Percentiles rank a stretch among this genome's conserved stretches.
Evolutionary conservation across 2,329 filamentous ascomycete species (phyloP).

Genomic region (Pyrenochaeta sp.): DNA sequence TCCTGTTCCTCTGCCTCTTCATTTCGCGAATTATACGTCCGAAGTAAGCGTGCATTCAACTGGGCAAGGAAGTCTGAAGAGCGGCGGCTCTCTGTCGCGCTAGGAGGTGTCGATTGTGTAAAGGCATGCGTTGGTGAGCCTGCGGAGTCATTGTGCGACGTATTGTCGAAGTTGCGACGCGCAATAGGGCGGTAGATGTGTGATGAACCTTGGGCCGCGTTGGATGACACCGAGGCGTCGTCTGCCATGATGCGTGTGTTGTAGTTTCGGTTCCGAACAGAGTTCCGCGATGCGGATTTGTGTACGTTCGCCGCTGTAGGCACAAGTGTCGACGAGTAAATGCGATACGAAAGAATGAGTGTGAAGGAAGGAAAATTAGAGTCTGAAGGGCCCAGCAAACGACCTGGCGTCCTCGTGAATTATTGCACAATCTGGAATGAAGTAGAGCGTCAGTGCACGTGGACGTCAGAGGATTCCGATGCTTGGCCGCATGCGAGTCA

Average conservation of each 20-base stretch:
- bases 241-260: constrained; percentile 36
- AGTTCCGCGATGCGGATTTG: constrained; percentile 8
- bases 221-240: constrained; percentile 30
- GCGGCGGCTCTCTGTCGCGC: constrained; percentile 29
- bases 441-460: constrained; percentile 34
- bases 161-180: constrained; percentile 43
- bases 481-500: constrained; percentile 24
- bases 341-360: constrained; percentile 11
- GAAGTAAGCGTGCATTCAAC: constrained; percentile 46
- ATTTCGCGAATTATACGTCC: constrained; percentile 36
- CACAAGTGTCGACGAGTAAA: constrained; percentile 13
- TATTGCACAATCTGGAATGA: constrained; percentile 32
- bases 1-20: constrained; percentile 31
- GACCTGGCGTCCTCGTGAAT: constrained; percentile 21
- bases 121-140: constrained; percentile 39
- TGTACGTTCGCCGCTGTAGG: constrained; percentile 5
- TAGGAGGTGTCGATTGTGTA: constrained; percentile 26
- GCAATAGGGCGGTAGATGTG: constrained; percentile 51
- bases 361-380: constrained; percentile 13
- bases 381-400: constrained; percentile 6
- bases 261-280: not conserved
- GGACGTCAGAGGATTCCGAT: constrained; percentile 17
- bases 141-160: constrained; percentile 25
- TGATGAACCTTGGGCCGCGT: constrained; percentile 31
- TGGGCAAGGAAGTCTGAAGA: constrained; percentile 48